Evolutionary conservation across 495 filamentous ascomycete species (phyloP), one percentile per base, ranked within the genome.

Genomic region (Daldinia decipiens): DNA sequence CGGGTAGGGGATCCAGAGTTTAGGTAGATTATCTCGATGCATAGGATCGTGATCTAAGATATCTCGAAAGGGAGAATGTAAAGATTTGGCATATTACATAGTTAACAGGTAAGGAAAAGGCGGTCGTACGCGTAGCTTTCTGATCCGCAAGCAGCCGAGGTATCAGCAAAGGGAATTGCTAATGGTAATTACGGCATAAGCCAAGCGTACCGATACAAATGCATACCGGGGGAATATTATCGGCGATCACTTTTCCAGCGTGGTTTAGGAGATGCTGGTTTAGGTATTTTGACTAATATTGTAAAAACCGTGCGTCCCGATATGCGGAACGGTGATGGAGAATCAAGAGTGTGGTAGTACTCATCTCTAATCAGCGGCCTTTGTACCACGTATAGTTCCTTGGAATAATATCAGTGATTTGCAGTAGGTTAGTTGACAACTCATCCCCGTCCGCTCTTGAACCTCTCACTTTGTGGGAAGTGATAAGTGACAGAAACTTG

Each of bases 401-500:
- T 32, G 38, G 57, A 50, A 64, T 67, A 67, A 61, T 60, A 67
- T 24, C 24, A 60, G 60, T 63, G 67, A 73, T 73, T 70, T 73
- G 71, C 71, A 67, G 62, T 26, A 59, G 27, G 64, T 54, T 26
- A 59, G 27, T 67, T 54, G 62, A 71, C 70, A 66, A 59, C 62
- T 26, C 68, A 66, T 5, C 13, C 24, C 56, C 15, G 58, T 65
- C 54, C 63, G 61, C 60, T 62, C 60, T 65, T 58, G 58, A 73
- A 65, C 70, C 70, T 61, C 60, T 56, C 60, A 51, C 67, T 68
- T 68, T 32, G 53, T 65, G 13, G 59, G 59, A 75, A 54, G 55
- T 73, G 74, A 75, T 72, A 73, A 40, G 67, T 77, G 67, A 68
- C 53, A 73, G 67, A 70, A 57, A 38, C n/a, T 59, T 34, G 34